Conservation (phyloP, 78 protist species). For the Dictyostelium intermedium region DNA sequence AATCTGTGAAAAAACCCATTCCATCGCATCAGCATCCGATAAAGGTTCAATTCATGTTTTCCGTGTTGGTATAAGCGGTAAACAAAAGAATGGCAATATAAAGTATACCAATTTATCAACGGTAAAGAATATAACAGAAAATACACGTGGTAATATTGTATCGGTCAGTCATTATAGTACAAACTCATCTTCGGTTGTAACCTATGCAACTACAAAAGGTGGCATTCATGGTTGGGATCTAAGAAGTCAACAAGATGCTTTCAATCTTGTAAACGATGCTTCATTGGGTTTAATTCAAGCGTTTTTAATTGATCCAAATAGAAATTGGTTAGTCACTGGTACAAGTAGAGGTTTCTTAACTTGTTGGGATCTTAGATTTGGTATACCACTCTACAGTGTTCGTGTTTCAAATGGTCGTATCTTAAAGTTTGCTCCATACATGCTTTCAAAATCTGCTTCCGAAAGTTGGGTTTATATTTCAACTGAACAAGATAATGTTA, state of each 20-base stretch:
- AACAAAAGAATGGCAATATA: slow-evolving; percentile 52
- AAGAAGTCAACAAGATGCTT: slow-evolving; percentile 72
- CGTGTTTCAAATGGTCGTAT: slow-evolving; percentile 77
- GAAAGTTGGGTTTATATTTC: slow-evolving; percentile 62
- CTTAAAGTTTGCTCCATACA: slow-evolving; percentile 50
- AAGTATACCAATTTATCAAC: slow-evolving; percentile 75
- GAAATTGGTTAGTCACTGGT: slow-evolving; percentile 74
- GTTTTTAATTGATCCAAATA: slow-evolving; percentile 56
- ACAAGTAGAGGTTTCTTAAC: slow-evolving; percentile 75
- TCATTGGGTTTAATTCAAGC: slow-evolving; percentile 68
- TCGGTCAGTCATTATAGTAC: slow-evolving; percentile 54
- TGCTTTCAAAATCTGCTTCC: neutral
- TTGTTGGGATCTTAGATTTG: slow-evolving; percentile 82
- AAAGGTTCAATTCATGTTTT: slow-evolving; percentile 78
- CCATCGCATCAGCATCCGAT: slow-evolving; percentile 68
- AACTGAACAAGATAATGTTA: slow-evolving; percentile 58
- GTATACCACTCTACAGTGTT: slow-evolving; percentile 68
- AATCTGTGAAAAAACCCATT: slow-evolving; percentile 77
- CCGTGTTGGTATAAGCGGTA: slow-evolving; percentile 67
- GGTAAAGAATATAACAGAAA: slow-evolving; percentile 21
- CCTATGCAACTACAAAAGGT: slow-evolving; percentile 79
- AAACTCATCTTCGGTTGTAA: slow-evolving; percentile 69
- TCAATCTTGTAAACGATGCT: slow-evolving; percentile 35
- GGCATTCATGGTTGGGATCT: slow-evolving; percentile 83
- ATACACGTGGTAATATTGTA: slow-evolving; percentile 47